Conservation (phyloP, 2,329 filamentous ascomycete genomes). For the Neofusicoccum kwambonambiense region DNA sequence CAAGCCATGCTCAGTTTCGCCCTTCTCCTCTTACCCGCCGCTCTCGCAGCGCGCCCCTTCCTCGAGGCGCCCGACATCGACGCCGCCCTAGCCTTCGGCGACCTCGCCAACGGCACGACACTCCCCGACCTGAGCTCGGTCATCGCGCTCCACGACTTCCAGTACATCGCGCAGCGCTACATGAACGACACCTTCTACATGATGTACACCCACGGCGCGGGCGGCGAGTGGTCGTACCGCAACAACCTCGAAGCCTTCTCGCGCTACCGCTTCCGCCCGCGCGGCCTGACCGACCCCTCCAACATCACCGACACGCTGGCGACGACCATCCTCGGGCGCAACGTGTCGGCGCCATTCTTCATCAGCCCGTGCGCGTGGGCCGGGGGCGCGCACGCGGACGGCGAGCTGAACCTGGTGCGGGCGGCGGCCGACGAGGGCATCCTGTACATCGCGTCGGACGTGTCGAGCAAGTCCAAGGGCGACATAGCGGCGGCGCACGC, state of each 20-base stretch:
- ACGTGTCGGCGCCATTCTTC: conserved; percentile 55
- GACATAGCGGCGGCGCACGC: conserved; percentile 31
- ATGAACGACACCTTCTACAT: conserved; percentile 51
- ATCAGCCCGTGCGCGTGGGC: conserved; percentile 46
- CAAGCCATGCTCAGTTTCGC: not conserved
- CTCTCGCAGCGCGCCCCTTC: conserved; percentile 33
- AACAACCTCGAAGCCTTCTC: conserved; percentile 57
- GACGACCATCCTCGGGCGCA: conserved; percentile 53
- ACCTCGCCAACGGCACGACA: conserved; percentile 28
- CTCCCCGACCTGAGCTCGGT: conserved; percentile 47
- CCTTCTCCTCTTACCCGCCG: conserved; percentile 18
- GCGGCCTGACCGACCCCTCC: conserved; percentile 50
- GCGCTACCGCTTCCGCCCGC: conserved; percentile 49
- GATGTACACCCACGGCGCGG: conserved; percentile 57
- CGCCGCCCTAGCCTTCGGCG: conserved; percentile 28
- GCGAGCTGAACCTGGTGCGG: conserved; percentile 52
- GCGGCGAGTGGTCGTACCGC: conserved; percentile 55
- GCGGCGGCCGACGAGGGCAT: conserved; percentile 50
- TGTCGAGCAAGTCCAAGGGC: conserved; percentile 26
- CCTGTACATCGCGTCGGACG: conserved; percentile 47
- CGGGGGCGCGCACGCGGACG: conserved; percentile 47
- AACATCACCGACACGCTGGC: conserved; percentile 41
- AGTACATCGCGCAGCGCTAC: conserved; percentile 51
- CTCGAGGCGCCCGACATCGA: conserved; percentile 37
- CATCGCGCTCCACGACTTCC: conserved; percentile 54